These are phyloP conservation scores for Aspergillus pseudoglaucus DNA, from an alignment of 2,329 filamentous ascomycete genomes.

Conservation along the genomic window DNA sequence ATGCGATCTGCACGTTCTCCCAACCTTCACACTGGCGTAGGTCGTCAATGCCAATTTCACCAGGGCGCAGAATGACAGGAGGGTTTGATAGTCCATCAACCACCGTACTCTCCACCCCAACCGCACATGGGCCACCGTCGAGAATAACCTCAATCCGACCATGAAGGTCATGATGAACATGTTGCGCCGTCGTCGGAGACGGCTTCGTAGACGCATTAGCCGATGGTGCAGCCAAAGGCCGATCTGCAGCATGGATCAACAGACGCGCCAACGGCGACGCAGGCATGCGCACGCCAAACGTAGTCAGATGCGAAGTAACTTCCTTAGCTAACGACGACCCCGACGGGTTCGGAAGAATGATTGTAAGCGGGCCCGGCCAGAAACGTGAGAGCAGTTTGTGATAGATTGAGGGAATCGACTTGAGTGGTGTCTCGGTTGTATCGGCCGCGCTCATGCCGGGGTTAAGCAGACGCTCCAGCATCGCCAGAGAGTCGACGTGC, in stretches of 20 bases:
- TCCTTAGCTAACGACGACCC: conserved; percentile 72
- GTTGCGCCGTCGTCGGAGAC: conserved; percentile 81
- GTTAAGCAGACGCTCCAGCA: conserved; percentile 60
- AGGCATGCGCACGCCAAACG: conserved; percentile 88
- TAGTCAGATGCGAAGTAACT: conserved; percentile 76
- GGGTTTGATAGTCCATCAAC: conserved; percentile 81
- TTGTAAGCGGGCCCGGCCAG: conserved; percentile 92
- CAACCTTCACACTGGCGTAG: conserved; percentile 69
- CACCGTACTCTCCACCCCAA: conserved; percentile 95
- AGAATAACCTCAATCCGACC: conserved; percentile 80
- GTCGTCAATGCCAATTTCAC: conserved; percentile 77
- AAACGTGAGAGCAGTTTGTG: conserved; percentile 69
- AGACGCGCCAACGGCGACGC: conserved; percentile 75
- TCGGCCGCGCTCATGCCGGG: conserved; percentile 21
- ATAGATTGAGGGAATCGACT: conserved; percentile 66
- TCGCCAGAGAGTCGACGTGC: conserved; percentile 74
- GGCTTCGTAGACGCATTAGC: conserved; percentile 93
- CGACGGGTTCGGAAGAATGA: conserved; percentile 72
- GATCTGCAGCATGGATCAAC: conserved; percentile 71
- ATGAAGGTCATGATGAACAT: conserved; percentile 77
- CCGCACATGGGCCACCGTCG: conserved; percentile 77
- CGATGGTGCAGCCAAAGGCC: conserved; percentile 82
- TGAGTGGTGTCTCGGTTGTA: conserved; percentile 23
- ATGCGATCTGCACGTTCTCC: conserved; percentile 70
- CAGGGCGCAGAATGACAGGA: conserved; percentile 76